These are phyloP conservation scores for Trametes versicolor DNA, from an alignment of 1,284 basidiomycete genomes.

Conservation along the genomic window DNA sequence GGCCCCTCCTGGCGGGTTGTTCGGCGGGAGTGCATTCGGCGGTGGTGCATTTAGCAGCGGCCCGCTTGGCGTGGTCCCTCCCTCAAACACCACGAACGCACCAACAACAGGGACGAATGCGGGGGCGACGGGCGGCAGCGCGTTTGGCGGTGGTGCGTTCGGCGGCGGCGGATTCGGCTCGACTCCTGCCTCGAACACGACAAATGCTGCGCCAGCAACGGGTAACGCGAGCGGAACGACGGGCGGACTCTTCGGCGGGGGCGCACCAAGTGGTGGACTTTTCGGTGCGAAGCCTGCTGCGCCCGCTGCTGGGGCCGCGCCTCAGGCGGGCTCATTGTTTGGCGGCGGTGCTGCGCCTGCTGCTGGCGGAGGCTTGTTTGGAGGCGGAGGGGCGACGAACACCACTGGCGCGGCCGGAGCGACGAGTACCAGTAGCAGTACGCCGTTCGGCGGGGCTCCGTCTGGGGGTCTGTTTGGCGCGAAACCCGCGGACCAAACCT, in stretches of 20 bases:
- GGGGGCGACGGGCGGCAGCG: conserved; percentile 17
- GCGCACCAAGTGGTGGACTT: conserved; percentile 21
- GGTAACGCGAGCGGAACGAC: conserved; percentile 28
- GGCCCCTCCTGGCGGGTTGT: conserved; percentile 21
- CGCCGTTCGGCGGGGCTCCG: conserved; percentile 30
- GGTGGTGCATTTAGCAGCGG: conserved; percentile 31
- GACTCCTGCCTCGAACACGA: conserved; percentile 14
- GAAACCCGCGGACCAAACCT: conserved; percentile 36
- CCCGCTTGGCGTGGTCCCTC: conserved; percentile 26
- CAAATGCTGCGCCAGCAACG: conserved; percentile 11
- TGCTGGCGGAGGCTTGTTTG: conserved; percentile 28
- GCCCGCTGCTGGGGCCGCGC: conserved; percentile 12
- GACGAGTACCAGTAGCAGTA: conserved; percentile 5
- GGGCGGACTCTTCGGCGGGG: conserved; percentile 22
- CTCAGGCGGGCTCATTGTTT: conserved; percentile 13
- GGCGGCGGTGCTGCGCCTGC: conserved; percentile 12
- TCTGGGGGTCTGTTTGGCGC: conserved; percentile 29
- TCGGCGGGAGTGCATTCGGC: conserved; percentile 21
- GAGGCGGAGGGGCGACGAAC: conserved; percentile 11
- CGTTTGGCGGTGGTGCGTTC: conserved; percentile 18
- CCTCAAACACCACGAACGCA: conserved; percentile 13
- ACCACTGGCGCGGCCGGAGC: conserved; percentile 1
- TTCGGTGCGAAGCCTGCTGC: conserved; percentile 39
- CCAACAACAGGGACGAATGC: conserved; percentile 23
- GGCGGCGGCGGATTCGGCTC: conserved; percentile 31